Percentiles rank a stretch among this genome's conserved stretches.
phyloP scores from a whole-genome alignment of 345 rosid species.

The Rhodomyrtus tomentosa region DNA sequence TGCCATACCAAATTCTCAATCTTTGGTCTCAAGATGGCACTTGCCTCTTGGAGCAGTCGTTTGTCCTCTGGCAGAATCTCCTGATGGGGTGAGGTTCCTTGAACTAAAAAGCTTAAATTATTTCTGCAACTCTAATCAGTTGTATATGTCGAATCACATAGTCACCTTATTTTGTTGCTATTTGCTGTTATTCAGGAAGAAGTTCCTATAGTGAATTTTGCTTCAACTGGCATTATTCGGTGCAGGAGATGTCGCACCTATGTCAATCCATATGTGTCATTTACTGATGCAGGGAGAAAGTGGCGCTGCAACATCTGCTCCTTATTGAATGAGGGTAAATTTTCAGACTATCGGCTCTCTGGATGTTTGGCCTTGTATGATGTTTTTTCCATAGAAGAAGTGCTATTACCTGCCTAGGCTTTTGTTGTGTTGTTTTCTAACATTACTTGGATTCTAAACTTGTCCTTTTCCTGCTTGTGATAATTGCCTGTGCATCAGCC shows the following conservation, averaged over 20 bases:
- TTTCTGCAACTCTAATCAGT: not conserved
- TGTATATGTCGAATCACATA: not conserved
- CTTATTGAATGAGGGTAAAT: constrained; percentile 88
- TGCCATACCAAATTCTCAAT: constrained; percentile 84
- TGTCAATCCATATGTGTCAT: constrained; percentile 84
- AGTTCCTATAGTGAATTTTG: constrained; percentile 85
- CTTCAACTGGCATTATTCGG: constrained; percentile 79
- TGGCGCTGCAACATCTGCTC: constrained; percentile 99
- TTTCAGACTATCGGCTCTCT: not conserved
- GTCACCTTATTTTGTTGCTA: not conserved
- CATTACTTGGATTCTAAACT: not conserved
- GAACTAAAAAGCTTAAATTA: not conserved
- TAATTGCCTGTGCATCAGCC: not conserved
- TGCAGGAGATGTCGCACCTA: constrained; percentile 98
- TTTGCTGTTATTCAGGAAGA: constrained; percentile 60
- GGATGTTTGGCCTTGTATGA: not conserved
- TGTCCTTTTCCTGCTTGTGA: not conserved
- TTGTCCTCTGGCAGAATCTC: constrained; percentile 95
- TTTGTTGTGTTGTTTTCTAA: not conserved
- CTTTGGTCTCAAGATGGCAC: constrained; percentile 96
- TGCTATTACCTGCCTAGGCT: not conserved
- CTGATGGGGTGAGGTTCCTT: constrained; percentile 68
- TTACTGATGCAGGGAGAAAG: constrained; percentile 94
- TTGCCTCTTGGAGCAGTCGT: constrained; percentile 97
- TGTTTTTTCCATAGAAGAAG: not conserved